phyloP scores from a whole-genome alignment of 2,329 filamentous ascomycete species.

The Xylaria sp. region DNA sequence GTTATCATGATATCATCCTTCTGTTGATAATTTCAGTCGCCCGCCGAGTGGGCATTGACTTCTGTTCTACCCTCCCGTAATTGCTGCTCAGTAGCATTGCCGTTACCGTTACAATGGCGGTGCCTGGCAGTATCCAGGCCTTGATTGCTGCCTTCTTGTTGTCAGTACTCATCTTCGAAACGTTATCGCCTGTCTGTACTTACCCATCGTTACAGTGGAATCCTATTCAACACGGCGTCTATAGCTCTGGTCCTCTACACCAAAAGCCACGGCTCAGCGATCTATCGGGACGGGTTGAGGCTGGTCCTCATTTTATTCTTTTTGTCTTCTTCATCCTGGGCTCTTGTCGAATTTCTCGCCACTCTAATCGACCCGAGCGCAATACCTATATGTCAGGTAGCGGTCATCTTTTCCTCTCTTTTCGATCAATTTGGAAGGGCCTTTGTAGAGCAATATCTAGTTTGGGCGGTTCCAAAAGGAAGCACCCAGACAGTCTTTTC shows the following conservation, averaged over 20 bases:
- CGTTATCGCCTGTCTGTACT: conserved; percentile 38
- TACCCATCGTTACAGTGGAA: conserved; percentile 56
- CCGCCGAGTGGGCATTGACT: conserved; percentile 32
- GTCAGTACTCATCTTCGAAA: conserved; percentile 53
- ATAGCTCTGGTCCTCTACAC: conserved; percentile 59
- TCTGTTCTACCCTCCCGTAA: conserved; percentile 32
- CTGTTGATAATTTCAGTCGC: conserved; percentile 24
- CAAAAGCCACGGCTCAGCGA: conserved; percentile 60
- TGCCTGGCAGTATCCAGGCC: conserved; percentile 58
- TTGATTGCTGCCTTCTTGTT: conserved; percentile 66
- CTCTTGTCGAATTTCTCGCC: conserved; percentile 62
- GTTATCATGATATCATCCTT: conserved; percentile 32
- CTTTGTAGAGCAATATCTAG: conserved; percentile 64
- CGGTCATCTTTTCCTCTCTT: conserved; percentile 62
- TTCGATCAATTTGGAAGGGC: conserved; percentile 69
- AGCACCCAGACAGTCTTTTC: conserved; percentile 52
- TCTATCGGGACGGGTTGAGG: conserved; percentile 69
- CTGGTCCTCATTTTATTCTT: conserved; percentile 71
- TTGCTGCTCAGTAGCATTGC: conserved; percentile 32
- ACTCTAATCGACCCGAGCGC: conserved; percentile 59
- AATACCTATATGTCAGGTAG: conserved; percentile 61
- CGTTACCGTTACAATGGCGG: conserved; percentile 57
- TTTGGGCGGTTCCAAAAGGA: conserved; percentile 61
- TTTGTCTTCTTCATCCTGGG: conserved; percentile 64
- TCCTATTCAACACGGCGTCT: conserved; percentile 64